Percentiles rank a stretch among this genome's conserved stretches.
Evolutionary conservation across 2,329 filamentous ascomycete species (phyloP).

Genomic region (Colletotrichum lupini): DNA sequence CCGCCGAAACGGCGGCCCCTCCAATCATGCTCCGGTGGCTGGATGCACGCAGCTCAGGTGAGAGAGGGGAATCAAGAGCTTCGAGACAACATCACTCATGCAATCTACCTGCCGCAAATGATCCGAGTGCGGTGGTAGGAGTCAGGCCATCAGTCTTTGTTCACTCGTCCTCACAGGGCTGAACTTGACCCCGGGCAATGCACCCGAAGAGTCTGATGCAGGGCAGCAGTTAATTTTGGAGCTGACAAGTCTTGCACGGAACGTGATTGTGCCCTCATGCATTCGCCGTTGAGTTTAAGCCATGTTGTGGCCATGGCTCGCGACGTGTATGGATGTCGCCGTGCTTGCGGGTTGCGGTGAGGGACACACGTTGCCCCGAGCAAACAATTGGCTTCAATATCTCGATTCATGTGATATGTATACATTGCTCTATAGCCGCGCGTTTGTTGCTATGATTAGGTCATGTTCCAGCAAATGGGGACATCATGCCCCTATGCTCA

Average conservation of each 20-base stretch:
- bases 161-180: neutral
- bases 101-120: neutral
- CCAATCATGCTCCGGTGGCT: neutral
- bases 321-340: neutral
- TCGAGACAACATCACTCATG: neutral
- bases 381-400: neutral
- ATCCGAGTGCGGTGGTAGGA: neutral
- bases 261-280: neutral
- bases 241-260: neutral
- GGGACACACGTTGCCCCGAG: neutral
- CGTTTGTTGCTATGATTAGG: conserved; percentile 20
- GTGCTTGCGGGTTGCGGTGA: neutral
- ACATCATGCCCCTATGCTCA: conserved; percentile 1
- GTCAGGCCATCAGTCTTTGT: neutral
- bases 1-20: neutral
- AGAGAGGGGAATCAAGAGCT: neutral
- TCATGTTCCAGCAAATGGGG: neutral
- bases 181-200: neutral
- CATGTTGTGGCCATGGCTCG: neutral
- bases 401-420: neutral
- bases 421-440: conserved; percentile 17
- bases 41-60: conserved; percentile 1
- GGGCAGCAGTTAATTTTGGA: neutral
- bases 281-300: neutral
- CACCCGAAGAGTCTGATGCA: neutral